Percentiles rank a stretch among this genome's conserved stretches.
Conservation (phyloP, 164 flowering plant species). For the Stephania japonica region DNA sequence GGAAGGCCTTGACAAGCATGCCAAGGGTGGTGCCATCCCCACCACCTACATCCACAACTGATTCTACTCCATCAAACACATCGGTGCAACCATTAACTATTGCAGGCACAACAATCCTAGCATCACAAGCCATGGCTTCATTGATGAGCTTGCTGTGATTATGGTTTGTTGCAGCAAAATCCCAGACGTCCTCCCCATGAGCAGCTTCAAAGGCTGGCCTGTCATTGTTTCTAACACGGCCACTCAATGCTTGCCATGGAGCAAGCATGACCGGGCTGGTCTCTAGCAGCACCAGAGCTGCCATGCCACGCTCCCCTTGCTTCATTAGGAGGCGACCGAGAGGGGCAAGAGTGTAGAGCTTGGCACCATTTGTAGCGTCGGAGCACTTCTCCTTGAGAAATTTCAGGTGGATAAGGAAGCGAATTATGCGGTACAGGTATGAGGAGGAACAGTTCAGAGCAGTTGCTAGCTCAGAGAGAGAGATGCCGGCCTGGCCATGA, state of each 20-base stretch:
- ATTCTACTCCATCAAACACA: neutral
- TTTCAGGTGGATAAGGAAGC: conserved; percentile 1
- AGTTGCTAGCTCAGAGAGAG: neutral
- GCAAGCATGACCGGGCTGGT: conserved; percentile 4
- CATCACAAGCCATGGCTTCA: conserved; percentile 9
- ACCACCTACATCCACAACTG: conserved; percentile 11
- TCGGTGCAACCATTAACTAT: conserved; percentile 2
- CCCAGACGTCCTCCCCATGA: conserved; percentile 4
- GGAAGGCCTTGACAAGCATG: conserved; percentile 7
- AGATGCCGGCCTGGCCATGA: neutral
- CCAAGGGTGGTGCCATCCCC: conserved; percentile 4
- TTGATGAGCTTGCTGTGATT: conserved; percentile 4
- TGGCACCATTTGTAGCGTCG: neutral
- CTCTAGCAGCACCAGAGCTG: neutral
- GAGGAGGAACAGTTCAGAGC: conserved; percentile 1
- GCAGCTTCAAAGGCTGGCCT: conserved; percentile 7
- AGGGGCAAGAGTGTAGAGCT: conserved; percentile 1
- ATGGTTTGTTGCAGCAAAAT: neutral
- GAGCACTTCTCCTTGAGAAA: neutral
- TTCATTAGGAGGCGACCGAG: neutral
- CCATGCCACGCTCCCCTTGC: conserved; percentile 8
- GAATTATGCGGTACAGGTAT: neutral
- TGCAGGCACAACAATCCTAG: conserved; percentile 1
- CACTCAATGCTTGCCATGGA: conserved; percentile 8
- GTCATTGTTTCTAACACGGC: neutral